These are phyloP conservation scores for Gymnopilus junonius DNA, from an alignment of 768 basidiomycete species.

Conservation along the genomic window DNA sequence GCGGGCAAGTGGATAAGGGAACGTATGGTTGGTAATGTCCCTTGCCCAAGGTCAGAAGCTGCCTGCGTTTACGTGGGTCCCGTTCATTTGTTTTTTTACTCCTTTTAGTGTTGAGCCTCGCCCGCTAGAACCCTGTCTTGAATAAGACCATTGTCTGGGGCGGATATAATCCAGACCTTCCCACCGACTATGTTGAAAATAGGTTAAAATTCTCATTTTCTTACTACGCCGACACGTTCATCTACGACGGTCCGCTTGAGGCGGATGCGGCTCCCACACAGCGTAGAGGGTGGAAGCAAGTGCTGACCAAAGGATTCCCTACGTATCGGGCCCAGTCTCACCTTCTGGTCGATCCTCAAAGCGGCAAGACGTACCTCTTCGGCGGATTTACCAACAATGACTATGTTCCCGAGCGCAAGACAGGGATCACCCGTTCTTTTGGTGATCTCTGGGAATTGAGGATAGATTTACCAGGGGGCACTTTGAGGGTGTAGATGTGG, in stretches of 20 bases:
- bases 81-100: background rate
- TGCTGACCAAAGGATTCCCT: constrained; percentile 45
- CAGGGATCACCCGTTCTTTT: constrained; percentile 31
- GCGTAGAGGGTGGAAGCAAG: constrained; percentile 37
- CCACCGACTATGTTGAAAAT: constrained; percentile 23
- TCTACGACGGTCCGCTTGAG: constrained; percentile 17
- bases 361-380: constrained; percentile 41
- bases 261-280: constrained; percentile 1
- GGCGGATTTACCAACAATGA: constrained; percentile 46
- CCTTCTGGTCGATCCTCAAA: constrained; percentile 37
- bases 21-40: constrained; percentile 34
- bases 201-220: constrained; percentile 31
- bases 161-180: constrained; percentile 39
- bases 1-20: constrained; percentile 35
- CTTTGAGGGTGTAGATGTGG: constrained; percentile 40
- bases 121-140: constrained; percentile 33
- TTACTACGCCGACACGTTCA: constrained; percentile 48
- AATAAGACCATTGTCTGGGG: constrained; percentile 42
- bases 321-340: constrained; percentile 41
- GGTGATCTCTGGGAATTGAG: constrained; percentile 44
- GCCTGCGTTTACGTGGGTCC: constrained; percentile 34
- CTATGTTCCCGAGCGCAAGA: constrained; percentile 35
- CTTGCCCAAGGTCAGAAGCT: constrained; percentile 38
- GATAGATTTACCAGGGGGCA: constrained; percentile 38
- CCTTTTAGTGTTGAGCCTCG: background rate